Conservation (phyloP, 2,329 filamentous ascomycete genomes). For the Alternaria metachromatica region DNA sequence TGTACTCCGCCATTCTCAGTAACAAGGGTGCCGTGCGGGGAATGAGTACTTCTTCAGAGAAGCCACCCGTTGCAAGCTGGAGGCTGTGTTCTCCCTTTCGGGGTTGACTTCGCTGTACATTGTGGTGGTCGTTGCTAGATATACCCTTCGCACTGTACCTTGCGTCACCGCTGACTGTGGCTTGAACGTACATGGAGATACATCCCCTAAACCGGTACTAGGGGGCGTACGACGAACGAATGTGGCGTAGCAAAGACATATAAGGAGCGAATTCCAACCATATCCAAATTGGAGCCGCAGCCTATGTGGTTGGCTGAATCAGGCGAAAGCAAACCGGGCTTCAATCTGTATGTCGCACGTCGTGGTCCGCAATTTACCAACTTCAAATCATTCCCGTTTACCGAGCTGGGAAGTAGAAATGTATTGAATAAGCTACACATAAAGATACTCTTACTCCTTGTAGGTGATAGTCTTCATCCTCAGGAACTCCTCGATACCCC, state of each 20-base stretch:
- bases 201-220: background rate
- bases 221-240: background rate
- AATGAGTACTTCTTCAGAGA: background rate
- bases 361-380: background rate
- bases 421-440: background rate
- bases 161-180: background rate
- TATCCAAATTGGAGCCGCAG: background rate
- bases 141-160: background rate
- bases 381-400: background rate
- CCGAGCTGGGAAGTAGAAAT: no score
- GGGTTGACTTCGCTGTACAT: background rate
- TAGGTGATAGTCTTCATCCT: conserved; percentile 52
- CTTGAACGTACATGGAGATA: background rate
- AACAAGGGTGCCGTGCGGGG: background rate
- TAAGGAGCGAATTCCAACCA: background rate
- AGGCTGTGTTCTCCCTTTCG: background rate
- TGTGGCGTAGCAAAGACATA: background rate
- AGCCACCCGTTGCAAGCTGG: background rate
- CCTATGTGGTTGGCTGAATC: background rate
- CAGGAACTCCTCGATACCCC: conserved; percentile 57
- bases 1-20: background rate
- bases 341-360: no score
- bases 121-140: background rate
- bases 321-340: background rate
- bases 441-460: conserved; percentile 33